Evolutionary conservation across 306 rosid genomes (phyloP).

Genomic region (Sicyos baderoa): DNA sequence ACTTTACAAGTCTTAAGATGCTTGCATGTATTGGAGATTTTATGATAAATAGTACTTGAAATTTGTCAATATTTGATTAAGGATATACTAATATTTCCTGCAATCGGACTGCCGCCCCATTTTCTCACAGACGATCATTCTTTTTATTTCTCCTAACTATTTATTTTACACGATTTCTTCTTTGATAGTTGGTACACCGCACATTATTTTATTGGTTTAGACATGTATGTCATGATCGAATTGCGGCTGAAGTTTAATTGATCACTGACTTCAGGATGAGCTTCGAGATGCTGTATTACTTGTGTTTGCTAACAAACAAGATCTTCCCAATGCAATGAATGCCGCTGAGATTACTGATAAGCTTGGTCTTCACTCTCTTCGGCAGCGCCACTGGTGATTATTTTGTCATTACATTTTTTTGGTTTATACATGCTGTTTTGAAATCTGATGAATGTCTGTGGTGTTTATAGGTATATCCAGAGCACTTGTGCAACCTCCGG

Average conservation of each 20-base stretch:
- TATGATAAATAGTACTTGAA: background rate
- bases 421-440: slow-evolving; percentile 9
- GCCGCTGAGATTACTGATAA: slow-evolving; percentile 79
- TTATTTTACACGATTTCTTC: background rate
- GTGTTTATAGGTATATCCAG: slow-evolving; percentile 62
- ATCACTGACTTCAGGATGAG: slow-evolving; percentile 43
- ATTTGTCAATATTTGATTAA: background rate
- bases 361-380: slow-evolving; percentile 71
- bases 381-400: slow-evolving; percentile 69
- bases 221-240: background rate
- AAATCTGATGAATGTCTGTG: slow-evolving; percentile 16
- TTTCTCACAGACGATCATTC: background rate
- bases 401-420: slow-evolving; percentile 11
- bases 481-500: slow-evolving; percentile 85
- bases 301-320: slow-evolving; percentile 78
- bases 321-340: slow-evolving; percentile 78
- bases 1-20: background rate
- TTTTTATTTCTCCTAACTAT: background rate
- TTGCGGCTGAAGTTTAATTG: background rate
- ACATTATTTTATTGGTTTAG: background rate
- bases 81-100: background rate
- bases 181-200: background rate
- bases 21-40: background rate
- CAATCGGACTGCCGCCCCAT: background rate
- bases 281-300: slow-evolving; percentile 70